These are phyloP conservation scores for Akanthomyces muscarius DNA, from an alignment of 2,329 filamentous ascomycete species.

Conservation along the genomic window DNA sequence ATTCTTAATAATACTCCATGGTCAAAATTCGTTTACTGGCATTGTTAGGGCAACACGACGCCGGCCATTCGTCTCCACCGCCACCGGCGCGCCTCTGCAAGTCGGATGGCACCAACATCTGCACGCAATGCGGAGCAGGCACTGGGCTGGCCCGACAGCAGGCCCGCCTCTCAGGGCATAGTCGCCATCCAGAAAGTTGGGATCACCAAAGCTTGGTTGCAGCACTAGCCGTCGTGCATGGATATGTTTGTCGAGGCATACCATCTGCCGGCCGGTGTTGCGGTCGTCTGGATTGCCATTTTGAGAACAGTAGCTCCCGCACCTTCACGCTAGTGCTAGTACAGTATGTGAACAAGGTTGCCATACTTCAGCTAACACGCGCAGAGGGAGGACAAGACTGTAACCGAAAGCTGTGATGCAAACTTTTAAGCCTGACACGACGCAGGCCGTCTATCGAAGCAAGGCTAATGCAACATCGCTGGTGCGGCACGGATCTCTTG, in stretches of 20 bases:
- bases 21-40: not conserved
- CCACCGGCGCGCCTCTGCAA: not conserved
- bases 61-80: not conserved
- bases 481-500: slow-evolving; percentile 8
- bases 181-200: not conserved
- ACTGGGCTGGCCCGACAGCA: not conserved
- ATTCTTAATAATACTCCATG: not conserved
- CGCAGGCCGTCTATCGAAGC: not conserved
- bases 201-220: slow-evolving; percentile 2
- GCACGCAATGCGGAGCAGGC: slow-evolving; percentile 10
- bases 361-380: not conserved
- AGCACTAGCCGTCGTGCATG: not conserved
- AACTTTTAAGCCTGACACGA: not conserved
- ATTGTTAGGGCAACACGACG: not conserved
- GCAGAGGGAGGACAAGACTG: not conserved
- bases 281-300: not conserved
- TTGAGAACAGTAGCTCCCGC: not conserved
- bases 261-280: not conserved
- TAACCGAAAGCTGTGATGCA: not conserved
- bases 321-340: not conserved
- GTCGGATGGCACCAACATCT: slow-evolving; percentile 7
- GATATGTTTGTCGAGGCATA: slow-evolving; percentile 1
- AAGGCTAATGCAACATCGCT: not conserved
- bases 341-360: not conserved
- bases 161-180: not conserved